Evolutionary conservation across 371 early-diverging fungal species (phyloP).

Genomic region (Mucor lusitanicus): DNA sequence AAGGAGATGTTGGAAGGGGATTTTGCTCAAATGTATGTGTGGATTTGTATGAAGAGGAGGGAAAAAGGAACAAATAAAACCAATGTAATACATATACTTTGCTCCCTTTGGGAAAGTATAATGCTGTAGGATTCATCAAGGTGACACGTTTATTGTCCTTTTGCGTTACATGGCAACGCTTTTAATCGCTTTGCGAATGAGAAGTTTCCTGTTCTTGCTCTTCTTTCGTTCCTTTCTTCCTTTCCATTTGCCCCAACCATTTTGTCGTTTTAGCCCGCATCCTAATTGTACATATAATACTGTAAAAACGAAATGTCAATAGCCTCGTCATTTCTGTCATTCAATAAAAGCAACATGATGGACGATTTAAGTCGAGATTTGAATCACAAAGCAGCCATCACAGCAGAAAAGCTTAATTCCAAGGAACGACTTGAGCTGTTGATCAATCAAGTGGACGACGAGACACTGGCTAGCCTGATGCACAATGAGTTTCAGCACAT

Average conservation of each 20-base stretch:
- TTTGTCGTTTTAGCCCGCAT: background rate
- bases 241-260: background rate
- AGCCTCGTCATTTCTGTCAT: slow-evolving; percentile 6
- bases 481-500: slow-evolving; percentile 26
- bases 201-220: background rate
- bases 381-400: background rate
- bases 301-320: background rate
- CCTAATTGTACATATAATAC: slow-evolving; percentile 7
- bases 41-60: background rate
- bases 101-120: slow-evolving; percentile 12
- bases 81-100: slow-evolving; percentile 2
- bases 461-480: slow-evolving; percentile 23
- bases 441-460: slow-evolving; percentile 23
- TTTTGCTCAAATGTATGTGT: background rate
- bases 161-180: slow-evolving; percentile 7
- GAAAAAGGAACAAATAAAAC: background rate
- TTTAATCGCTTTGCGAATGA: background rate
- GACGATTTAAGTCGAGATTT: slow-evolving; percentile 16
- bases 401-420: background rate
- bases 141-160: slow-evolving; percentile 12
- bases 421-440: slow-evolving; percentile 19
- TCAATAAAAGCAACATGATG: background rate
- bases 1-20: background rate
- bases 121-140: background rate
- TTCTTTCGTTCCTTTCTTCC: background rate